Conservation (phyloP, 2,329 filamentous ascomycete genomes). For the Magnaporthiopsis poae region DNA sequence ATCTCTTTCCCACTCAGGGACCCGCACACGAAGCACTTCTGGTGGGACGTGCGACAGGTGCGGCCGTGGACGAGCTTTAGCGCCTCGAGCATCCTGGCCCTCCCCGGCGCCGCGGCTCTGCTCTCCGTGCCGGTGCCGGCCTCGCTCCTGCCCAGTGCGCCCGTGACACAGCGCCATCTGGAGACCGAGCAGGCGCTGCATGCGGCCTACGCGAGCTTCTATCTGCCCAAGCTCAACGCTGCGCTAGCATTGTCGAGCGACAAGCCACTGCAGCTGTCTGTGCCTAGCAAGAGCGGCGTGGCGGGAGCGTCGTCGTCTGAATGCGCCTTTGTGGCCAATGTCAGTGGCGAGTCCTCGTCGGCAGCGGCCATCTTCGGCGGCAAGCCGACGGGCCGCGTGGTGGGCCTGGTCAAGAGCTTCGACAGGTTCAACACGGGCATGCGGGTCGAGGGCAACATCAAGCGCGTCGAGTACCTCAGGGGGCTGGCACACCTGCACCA, state of each 20-base stretch:
- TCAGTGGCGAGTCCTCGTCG: slow-evolving; percentile 44
- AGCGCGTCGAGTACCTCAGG: slow-evolving; percentile 79
- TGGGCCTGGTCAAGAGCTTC: slow-evolving; percentile 76
- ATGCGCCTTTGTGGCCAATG: slow-evolving; percentile 53
- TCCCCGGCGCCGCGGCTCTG: slow-evolving; percentile 63
- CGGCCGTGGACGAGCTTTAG: slow-evolving; percentile 76
- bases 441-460: slow-evolving; percentile 73
- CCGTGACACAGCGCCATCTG: slow-evolving; percentile 53
- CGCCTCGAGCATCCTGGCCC: slow-evolving; percentile 56
- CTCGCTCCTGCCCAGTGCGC: slow-evolving; percentile 49
- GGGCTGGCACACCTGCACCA: slow-evolving; percentile 78
- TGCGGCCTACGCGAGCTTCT: slow-evolving; percentile 65
- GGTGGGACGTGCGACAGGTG: slow-evolving; percentile 90
- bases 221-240: slow-evolving; percentile 77
- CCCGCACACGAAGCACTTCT: slow-evolving; percentile 70
- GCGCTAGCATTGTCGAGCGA: slow-evolving; percentile 69
- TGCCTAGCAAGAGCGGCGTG: slow-evolving; percentile 27
- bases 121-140: slow-evolving; percentile 59
- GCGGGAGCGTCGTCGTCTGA: slow-evolving; percentile 24
- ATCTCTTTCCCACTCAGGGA: slow-evolving; percentile 60
- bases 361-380: slow-evolving; percentile 43
- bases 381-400: slow-evolving; percentile 35
- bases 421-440: slow-evolving; percentile 93
- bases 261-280: slow-evolving; percentile 46
- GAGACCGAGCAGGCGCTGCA: slow-evolving; percentile 71